These are phyloP conservation scores for Durio zibethinus DNA, from an alignment of 345 rosid genomes.

Conservation along the genomic window DNA sequence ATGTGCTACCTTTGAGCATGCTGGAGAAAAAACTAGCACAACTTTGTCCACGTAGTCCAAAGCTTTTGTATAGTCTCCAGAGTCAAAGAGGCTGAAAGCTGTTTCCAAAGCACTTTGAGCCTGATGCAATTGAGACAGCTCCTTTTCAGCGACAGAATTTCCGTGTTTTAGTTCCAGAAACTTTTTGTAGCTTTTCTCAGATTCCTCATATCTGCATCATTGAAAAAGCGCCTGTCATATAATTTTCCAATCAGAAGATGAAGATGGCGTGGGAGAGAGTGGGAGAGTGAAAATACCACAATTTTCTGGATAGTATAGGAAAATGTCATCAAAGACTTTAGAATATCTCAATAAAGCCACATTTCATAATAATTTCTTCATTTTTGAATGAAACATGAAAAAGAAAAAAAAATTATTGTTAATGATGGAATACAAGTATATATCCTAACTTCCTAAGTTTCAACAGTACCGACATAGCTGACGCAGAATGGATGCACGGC, in stretches of 20 bases:
- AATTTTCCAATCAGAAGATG: constrained; percentile 28
- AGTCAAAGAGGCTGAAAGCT: constrained; percentile 59
- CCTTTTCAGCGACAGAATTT: constrained; percentile 70
- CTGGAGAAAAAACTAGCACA: constrained; percentile 92
- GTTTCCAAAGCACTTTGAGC: constrained; percentile 80
- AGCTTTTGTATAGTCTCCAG: constrained; percentile 67
- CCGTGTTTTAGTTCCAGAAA: constrained; percentile 72
- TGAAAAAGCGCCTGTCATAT: constrained; percentile 33
- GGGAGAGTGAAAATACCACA: not conserved
- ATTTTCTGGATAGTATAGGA: not conserved
- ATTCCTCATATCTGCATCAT: constrained; percentile 77
- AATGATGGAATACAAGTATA: not conserved
- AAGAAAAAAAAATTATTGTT: no score
- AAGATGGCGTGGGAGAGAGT: not conserved
- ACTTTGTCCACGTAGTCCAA: constrained; percentile 83
- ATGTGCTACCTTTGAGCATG: constrained; percentile 69
- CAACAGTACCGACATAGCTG: constrained; percentile 77
- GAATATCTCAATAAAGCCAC: not conserved
- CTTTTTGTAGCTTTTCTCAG: constrained; percentile 65
- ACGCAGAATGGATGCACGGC: constrained; percentile 76
- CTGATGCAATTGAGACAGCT: constrained; percentile 87
- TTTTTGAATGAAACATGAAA: not conserved
- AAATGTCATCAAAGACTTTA: constrained; percentile 1
- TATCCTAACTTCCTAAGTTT: constrained; percentile 4
- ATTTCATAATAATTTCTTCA: not conserved